Evolutionary conservation across 208 protist genomes (phyloP).

Genomic region (Angomonas ambiguus): DNA sequence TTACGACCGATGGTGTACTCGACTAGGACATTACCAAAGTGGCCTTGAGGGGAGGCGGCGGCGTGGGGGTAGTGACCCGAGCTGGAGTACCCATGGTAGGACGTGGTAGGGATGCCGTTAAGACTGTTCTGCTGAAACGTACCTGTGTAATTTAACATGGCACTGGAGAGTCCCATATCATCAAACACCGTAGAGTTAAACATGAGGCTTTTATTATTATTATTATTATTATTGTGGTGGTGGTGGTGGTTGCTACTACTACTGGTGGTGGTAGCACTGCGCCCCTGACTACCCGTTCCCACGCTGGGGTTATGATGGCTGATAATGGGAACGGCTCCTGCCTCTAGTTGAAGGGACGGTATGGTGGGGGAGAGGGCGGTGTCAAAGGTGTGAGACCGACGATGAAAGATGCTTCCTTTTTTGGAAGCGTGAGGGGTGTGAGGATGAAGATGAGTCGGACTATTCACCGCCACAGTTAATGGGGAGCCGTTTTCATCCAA

Average conservation of each 20-base stretch:
- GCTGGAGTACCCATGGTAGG: background rate
- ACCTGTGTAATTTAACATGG: background rate
- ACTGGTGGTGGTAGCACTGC: too few species aligned
- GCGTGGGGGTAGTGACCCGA: background rate
- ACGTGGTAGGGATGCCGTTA: background rate
- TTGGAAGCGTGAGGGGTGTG: background rate
- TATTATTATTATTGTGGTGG: too few species aligned
- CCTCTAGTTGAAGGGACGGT: background rate
- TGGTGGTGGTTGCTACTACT: too few species aligned
- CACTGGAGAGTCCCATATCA: too few species aligned
- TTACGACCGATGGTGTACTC: conserved; percentile 19
- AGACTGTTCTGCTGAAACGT: background rate
- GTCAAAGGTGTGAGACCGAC: background rate
- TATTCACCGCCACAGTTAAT: too few species aligned
- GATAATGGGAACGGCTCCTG: too few species aligned
- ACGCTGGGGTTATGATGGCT: too few species aligned
- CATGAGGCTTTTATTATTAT: background rate
- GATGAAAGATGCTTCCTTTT: background rate
- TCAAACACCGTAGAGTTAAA: too few species aligned
- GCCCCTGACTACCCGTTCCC: too few species aligned
- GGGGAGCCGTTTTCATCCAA: too few species aligned
- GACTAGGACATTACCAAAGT: conserved; percentile 14
- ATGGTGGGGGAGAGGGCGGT: background rate
- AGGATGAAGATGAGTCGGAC: background rate
- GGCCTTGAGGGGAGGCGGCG: background rate